Conservation (phyloP, 2,329 filamentous ascomycete species). For the Diaporthe sp. region DNA sequence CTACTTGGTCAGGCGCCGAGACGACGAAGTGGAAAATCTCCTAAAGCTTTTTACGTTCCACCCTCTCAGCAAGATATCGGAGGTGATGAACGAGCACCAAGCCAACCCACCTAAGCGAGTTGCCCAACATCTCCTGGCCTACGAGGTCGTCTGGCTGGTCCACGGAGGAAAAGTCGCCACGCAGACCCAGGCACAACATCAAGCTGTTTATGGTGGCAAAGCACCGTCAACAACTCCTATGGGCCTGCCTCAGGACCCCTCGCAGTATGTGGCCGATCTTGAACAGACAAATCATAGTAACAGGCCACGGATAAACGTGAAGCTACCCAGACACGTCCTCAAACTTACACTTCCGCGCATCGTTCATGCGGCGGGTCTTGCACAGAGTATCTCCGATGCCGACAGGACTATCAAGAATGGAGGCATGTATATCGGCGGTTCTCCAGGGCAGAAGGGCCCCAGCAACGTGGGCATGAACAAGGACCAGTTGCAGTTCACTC, state of each 20-base stretch:
- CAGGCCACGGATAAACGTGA: constrained; percentile 66
- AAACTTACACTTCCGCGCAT: constrained; percentile 70
- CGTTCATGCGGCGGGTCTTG: constrained; percentile 72
- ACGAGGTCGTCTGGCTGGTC: constrained; percentile 83
- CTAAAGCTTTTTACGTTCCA: constrained; percentile 94
- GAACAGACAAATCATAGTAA: constrained; percentile 55
- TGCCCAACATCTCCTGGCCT: constrained; percentile 87
- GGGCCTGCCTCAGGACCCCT: constrained; percentile 33
- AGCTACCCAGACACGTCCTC: constrained; percentile 68
- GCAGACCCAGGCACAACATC: constrained; percentile 70
- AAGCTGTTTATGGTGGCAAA: constrained; percentile 60
- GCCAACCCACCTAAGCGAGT: constrained; percentile 77
- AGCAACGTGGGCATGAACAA: constrained; percentile 54
- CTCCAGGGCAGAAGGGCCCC: constrained; percentile 51
- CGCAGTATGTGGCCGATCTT: constrained; percentile 43
- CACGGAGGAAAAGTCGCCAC: constrained; percentile 78
- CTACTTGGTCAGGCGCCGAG: constrained; percentile 87
- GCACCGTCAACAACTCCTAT: background rate
- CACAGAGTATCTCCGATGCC: constrained; percentile 67
- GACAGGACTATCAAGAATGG: constrained; percentile 68
- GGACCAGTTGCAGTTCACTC: constrained; percentile 71
- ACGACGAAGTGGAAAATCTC: constrained; percentile 84
- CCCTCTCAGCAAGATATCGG: constrained; percentile 75
- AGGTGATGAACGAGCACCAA: constrained; percentile 77
- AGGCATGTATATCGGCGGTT: constrained; percentile 73